phyloP scores from a whole-genome alignment of 352 stramenopile genomes.

The Phytophthora kernoviae region DNA sequence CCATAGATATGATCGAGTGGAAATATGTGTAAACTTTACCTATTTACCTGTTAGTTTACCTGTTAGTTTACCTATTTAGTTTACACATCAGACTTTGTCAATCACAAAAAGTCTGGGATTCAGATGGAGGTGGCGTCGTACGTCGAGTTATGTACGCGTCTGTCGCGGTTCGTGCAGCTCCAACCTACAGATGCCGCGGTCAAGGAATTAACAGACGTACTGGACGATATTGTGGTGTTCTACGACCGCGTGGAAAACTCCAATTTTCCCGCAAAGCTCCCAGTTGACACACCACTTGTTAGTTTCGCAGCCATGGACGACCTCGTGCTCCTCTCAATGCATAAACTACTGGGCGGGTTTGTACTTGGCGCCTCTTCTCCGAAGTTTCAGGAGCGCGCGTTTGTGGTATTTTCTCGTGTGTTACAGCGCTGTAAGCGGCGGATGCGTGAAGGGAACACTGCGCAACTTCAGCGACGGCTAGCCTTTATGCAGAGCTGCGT shows the following conservation, averaged over 20 bases:
- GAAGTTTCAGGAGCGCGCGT: constrained; percentile 28
- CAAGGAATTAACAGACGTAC: constrained; percentile 25
- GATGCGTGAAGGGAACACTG: constrained; percentile 19
- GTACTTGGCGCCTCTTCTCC: constrained; percentile 17
- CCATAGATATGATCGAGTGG: constrained; percentile 29
- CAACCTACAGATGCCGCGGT: constrained; percentile 17
- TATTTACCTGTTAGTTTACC: too few species aligned
- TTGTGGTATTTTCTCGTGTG: constrained; percentile 33
- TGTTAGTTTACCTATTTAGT: too few species aligned
- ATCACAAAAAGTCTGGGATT: too few species aligned
- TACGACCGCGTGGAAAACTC: constrained; percentile 29
- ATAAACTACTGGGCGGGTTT: constrained; percentile 55
- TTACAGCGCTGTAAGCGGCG: constrained; percentile 38
- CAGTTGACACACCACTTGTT: constrained; percentile 11
- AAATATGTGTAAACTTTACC: too few species aligned
- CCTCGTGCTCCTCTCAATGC: constrained; percentile 65
- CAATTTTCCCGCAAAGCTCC: neutral
- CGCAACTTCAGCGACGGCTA: constrained; percentile 27
- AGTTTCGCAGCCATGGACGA: constrained; percentile 57
- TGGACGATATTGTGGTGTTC: constrained; percentile 36
- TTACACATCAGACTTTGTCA: too few species aligned
- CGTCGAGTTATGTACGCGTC: constrained; percentile 65
- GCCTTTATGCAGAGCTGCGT: constrained; percentile 61
- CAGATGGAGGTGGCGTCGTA: constrained; percentile 39
- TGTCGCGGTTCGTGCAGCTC: constrained; percentile 65